Base-by-base conservation (phyloP, 139 green algal genomes). In the Micromonas commoda region DNA sequence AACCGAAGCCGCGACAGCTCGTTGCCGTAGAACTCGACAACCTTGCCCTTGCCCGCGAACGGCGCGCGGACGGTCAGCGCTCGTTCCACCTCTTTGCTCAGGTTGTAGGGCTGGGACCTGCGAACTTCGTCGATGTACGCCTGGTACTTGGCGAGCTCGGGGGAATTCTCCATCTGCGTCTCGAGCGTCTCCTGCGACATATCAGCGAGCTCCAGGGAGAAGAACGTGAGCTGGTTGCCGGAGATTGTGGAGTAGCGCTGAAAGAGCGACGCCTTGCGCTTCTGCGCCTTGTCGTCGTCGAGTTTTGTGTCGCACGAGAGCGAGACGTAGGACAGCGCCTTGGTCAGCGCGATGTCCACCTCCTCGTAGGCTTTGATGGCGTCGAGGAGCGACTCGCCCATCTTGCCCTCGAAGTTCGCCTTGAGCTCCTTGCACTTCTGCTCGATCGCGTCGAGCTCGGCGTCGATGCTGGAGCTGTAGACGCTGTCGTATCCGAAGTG, bases 1-100 rank as follows among this genome's bases (percentile, higher is more conserved):
- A 77, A 77, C n/a, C 38, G 71, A 21, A 77, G 35, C 33, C 51
- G 52, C 26, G n/a, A 52, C 16, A 77, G 26, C 2, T 77, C 71
- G 52, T 77, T 77, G 1, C 52, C 52, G 71, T 77, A 77, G 39
- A 77, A 77, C 9, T 77, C 71, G 38, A 77, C 71, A 19, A 77
- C 71, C 29, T 77, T 64, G n/a, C 51, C 39, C 38, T 77, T 77
- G 19, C 71, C 71, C 19, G 71, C 52, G 38, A 77, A 77, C 2
- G 71, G 24, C 2, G 37, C 28, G 26, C 71, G 37, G n/a, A 77
- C 71, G 24, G 71, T 68, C 52, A 77, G 35, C 52, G 71, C 71
- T 28, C 71, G 71, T 29, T 77, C 71, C n/a, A 77, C 52, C 71
- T 77, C 52, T 26, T 77, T 65, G 52, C n/a, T 39, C 13, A 77